phyloP scores from a whole-genome alignment of 768 basidiomycete species.

The Ramaria sp. region DNA sequence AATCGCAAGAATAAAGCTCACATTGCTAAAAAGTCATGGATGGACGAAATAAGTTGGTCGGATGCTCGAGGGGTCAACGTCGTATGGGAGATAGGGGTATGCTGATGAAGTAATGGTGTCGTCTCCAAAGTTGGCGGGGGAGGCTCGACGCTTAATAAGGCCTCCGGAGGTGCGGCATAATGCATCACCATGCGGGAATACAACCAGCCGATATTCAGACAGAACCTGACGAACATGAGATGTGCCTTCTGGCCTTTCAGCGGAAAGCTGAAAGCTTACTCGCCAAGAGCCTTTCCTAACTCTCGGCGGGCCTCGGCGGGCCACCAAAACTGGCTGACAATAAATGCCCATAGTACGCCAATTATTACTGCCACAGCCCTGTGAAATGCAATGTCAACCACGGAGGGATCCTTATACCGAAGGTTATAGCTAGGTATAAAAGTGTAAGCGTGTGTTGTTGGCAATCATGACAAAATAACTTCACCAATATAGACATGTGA shows the following conservation, averaged over 20 bases:
- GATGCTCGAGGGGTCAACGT: slow-evolving; percentile 14
- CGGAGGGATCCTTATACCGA: slow-evolving; percentile 51
- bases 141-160: slow-evolving; percentile 14
- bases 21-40: slow-evolving; percentile 91
- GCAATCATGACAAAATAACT: background rate
- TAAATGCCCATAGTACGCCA: slow-evolving; percentile 82
- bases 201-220: slow-evolving; percentile 87
- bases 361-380: slow-evolving; percentile 72
- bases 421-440: slow-evolving; percentile 57
- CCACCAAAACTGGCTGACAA: slow-evolving; percentile 92
- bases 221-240: slow-evolving; percentile 47
- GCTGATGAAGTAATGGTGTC: slow-evolving; percentile 19
- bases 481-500: slow-evolving; percentile 56
- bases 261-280: slow-evolving; percentile 37
- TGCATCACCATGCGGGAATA: slow-evolving; percentile 87
- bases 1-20: slow-evolving; percentile 22
- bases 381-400: slow-evolving; percentile 60
- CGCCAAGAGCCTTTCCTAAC: slow-evolving; percentile 73
- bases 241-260: slow-evolving; percentile 4
- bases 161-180: slow-evolving; percentile 63
- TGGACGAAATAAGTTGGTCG: slow-evolving; percentile 26
- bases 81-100: slow-evolving; percentile 28
- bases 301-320: slow-evolving; percentile 89
- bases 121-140: slow-evolving; percentile 21
- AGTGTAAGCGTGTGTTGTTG: background rate